phyloP scores from a whole-genome alignment of 257 asterid species.

The Solanum peruvianum region DNA sequence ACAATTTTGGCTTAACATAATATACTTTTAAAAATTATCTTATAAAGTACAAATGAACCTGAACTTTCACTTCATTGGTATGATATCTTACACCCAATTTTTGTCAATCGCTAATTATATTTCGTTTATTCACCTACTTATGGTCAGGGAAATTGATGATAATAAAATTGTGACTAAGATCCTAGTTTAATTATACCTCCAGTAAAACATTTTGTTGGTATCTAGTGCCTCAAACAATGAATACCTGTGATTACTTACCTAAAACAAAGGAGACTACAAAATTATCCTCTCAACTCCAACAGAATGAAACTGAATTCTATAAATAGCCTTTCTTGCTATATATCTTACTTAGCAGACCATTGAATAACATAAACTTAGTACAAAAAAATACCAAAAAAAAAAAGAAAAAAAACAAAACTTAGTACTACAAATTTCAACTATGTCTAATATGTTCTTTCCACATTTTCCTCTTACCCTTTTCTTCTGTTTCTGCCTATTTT shows the following conservation, averaged over 20 bases:
- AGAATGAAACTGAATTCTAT: background rate
- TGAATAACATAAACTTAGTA: background rate
- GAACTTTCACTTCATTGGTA: background rate
- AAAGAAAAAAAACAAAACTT: background rate
- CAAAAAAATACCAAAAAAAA: background rate
- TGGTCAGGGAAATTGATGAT: background rate
- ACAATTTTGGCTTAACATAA: background rate
- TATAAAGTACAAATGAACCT: background rate
- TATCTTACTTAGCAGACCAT: background rate
- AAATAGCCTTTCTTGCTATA: background rate
- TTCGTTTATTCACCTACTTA: background rate
- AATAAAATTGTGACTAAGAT: background rate
- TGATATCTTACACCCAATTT: background rate
- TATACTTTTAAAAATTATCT: background rate
- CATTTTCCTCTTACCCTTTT: slow-evolving; percentile 4
- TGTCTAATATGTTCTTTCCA: background rate
- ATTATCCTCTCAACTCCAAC: background rate
- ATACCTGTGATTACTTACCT: slow-evolving; percentile 10
- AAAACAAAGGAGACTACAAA: slow-evolving; percentile 10
- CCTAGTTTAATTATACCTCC: background rate
- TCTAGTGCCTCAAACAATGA: background rate
- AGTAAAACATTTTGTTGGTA: background rate
- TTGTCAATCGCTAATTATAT: background rate
- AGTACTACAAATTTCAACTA: background rate
- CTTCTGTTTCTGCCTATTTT: slow-evolving; percentile 7